These are phyloP conservation scores for Eucalyptus rudis DNA, from an alignment of 345 rosid species.

Conservation along the genomic window DNA sequence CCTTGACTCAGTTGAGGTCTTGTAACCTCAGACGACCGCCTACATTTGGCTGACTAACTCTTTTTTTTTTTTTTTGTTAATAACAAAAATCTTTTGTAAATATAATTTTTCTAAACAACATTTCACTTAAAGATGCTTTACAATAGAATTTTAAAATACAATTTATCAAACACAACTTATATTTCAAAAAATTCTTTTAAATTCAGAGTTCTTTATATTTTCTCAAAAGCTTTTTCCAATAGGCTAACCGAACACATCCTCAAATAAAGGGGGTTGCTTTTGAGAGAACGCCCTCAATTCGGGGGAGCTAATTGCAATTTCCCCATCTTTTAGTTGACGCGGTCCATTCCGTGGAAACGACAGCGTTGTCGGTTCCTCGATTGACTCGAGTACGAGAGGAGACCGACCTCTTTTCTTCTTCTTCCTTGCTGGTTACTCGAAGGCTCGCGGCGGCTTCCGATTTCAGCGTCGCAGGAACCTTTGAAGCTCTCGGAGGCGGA, in stretches of 20 bases:
- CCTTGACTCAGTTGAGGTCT: too few species aligned
- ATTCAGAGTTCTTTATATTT: too few species aligned
- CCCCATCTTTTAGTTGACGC: neutral
- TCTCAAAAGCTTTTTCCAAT: too few species aligned
- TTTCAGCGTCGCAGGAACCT: neutral
- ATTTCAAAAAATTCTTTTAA: too few species aligned
- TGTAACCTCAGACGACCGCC: too few species aligned
- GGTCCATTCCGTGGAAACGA: neutral
- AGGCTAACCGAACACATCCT: too few species aligned
- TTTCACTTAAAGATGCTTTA: rapidly evolving
- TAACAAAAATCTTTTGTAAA: too few species aligned
- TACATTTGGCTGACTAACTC: too few species aligned
- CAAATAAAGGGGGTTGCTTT: neutral
- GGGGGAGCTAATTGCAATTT: neutral
- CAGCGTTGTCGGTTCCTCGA: neutral
- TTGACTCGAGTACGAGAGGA: neutral
- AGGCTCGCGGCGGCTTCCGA: neutral
- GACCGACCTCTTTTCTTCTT: neutral
- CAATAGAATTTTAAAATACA: too few species aligned
- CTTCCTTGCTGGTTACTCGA: neutral
- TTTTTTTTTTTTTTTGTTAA: too few species aligned
- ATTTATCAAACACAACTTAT: too few species aligned
- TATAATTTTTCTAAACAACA: too few species aligned
- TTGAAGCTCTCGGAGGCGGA: neutral
- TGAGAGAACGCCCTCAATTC: neutral